phyloP scores from a whole-genome alignment of 2,329 filamentous ascomycete genomes.

The Sporothrix variecibatus region DNA sequence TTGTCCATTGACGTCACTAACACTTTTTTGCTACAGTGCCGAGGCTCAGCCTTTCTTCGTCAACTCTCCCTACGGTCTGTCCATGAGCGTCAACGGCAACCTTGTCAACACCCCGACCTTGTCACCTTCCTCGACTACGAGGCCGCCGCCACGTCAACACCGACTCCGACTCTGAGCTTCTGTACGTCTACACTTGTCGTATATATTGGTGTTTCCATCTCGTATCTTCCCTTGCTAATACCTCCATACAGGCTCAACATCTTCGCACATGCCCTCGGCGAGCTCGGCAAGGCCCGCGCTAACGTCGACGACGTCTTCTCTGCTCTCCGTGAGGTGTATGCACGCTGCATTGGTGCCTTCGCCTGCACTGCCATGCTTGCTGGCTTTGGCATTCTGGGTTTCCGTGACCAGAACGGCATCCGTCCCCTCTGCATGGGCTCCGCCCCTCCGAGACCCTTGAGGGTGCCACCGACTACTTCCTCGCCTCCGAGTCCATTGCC shows the following conservation, averaged over 20 bases:
- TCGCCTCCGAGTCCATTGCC: constrained; percentile 87
- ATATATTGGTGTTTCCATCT: neutral
- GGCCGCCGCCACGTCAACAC: constrained; percentile 88
- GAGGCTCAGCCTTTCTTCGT: constrained; percentile 94
- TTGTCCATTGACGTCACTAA: neutral
- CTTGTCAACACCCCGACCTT: constrained; percentile 74
- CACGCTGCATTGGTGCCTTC: constrained; percentile 74
- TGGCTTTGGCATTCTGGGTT: constrained; percentile 75
- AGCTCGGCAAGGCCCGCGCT: constrained; percentile 81
- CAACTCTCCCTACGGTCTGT: constrained; percentile 82
- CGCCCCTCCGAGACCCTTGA: constrained; percentile 65
- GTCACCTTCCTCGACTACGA: constrained; percentile 72
- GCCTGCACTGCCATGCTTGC: constrained; percentile 84
- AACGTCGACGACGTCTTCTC: constrained; percentile 80
- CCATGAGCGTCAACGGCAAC: constrained; percentile 84
- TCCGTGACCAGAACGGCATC: constrained; percentile 79
- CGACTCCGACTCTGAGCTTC: constrained; percentile 82
- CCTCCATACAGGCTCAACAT: constrained; percentile 69
- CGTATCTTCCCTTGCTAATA: neutral
- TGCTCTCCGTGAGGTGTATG: constrained; percentile 71
- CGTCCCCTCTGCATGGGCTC: constrained; percentile 79
- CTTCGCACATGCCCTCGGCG: constrained; percentile 80
- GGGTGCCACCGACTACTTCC: constrained; percentile 77
- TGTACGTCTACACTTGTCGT: constrained; percentile 41
- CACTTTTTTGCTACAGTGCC: constrained; percentile 53